These are phyloP conservation scores for Atractiella rhizophila DNA, from an alignment of 768 basidiomycete genomes.

Conservation along the genomic window DNA sequence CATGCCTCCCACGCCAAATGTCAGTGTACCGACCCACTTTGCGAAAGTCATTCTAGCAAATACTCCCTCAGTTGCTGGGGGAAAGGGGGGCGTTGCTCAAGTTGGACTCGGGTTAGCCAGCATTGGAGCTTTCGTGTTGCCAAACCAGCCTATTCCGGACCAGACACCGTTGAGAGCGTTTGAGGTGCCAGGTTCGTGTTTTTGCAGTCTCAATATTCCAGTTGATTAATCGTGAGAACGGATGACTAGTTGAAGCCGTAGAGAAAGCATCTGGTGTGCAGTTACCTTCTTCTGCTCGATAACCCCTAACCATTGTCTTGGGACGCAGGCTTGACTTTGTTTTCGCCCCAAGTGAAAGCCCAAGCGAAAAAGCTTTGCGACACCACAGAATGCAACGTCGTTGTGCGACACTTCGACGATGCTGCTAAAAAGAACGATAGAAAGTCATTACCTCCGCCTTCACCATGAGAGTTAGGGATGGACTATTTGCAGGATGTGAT, in stretches of 20 bases:
- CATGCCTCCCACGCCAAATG: conserved; percentile 27
- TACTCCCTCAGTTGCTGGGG: conserved; percentile 31
- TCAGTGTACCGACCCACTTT: conserved; percentile 90
- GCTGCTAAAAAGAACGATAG: conserved; percentile 5
- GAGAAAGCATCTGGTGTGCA: conserved; percentile 58
- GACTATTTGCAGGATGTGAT: too few relatives aligned
- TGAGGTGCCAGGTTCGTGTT: conserved; percentile 42
- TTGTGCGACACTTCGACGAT: conserved; percentile 75
- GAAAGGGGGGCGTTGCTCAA: too few relatives aligned
- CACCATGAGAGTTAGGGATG: too few relatives aligned
- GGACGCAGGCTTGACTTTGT: conserved; percentile 67
- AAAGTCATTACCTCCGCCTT: too few relatives aligned
- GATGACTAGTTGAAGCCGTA: conserved; percentile 54
- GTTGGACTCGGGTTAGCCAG: conserved; percentile 38
- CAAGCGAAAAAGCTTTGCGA: conserved; percentile 63
- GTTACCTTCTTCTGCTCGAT: too few relatives aligned
- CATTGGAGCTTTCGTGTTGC: conserved; percentile 81
- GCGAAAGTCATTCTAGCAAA: conserved; percentile 77
- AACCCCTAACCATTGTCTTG: too few relatives aligned
- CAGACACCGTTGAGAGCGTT: conserved; percentile 55
- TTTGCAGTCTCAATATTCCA: neutral
- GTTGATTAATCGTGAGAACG: conserved; percentile 2
- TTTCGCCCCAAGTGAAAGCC: conserved; percentile 52
- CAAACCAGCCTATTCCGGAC: conserved; percentile 78
- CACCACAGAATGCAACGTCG: conserved; percentile 61